Conservation (phyloP, 2,329 filamentous ascomycete genomes). For the Onygenales sp. region DNA sequence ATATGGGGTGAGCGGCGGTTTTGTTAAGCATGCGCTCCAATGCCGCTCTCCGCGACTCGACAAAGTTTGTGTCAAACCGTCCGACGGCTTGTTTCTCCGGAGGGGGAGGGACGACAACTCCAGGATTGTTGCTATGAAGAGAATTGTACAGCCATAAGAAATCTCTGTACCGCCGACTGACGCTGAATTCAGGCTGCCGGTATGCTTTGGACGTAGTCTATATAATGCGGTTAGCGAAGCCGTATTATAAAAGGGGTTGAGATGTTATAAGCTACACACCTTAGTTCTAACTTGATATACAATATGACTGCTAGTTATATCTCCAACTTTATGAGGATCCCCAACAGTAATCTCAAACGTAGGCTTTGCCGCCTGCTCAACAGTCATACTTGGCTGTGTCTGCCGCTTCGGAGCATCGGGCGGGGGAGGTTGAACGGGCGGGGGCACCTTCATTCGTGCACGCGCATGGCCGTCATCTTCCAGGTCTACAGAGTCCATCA, state of each 20-base stretch:
- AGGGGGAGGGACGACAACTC: constrained; percentile 87
- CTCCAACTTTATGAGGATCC: constrained; percentile 95
- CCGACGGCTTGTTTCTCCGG: constrained; percentile 97
- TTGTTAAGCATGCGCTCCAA: constrained; percentile 98
- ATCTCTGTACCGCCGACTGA: constrained; percentile 88
- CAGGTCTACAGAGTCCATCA: constrained; percentile 59
- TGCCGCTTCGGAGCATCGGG: constrained; percentile 40
- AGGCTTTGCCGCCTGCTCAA: constrained; percentile 90
- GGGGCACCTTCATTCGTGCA: constrained; percentile 54
- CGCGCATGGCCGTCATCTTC: constrained; percentile 53
- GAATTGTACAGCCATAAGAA: constrained; percentile 97
- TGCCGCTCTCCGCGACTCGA: constrained; percentile 82
- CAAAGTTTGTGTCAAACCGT: constrained; percentile 92
- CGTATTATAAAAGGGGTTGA: background rate
- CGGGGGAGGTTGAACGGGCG: constrained; percentile 46
- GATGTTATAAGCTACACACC: constrained; percentile 40
- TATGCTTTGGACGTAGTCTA: constrained; percentile 95
- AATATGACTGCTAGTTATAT: constrained; percentile 92
- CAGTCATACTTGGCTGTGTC: constrained; percentile 68
- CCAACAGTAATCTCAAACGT: constrained; percentile 85
- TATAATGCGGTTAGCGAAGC: background rate
- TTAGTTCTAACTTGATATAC: constrained; percentile 93
- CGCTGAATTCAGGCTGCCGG: constrained; percentile 81
- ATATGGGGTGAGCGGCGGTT: constrained; percentile 73
- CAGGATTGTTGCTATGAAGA: constrained; percentile 87